Evolutionary conservation across 78 protist species (phyloP), one percentile per base, ranked within the genome.

Genomic region (Polysphondylium violaceum): DNA sequence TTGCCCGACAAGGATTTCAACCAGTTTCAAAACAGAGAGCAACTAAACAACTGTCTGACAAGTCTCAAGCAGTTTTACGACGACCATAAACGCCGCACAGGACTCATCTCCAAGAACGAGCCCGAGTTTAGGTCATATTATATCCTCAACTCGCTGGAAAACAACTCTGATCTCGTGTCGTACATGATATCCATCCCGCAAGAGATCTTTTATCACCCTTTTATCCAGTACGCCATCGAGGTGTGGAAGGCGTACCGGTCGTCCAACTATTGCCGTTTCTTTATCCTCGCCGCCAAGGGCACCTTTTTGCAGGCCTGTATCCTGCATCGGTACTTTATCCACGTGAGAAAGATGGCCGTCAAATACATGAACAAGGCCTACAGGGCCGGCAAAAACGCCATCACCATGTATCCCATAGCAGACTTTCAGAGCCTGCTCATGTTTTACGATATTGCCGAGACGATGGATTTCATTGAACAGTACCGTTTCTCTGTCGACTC

Each of bases 201-300:
- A 38, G 23, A 44, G 4, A 50, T 83, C 16, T 21, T 31, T 9
- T 58, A 67, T 12, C 91, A 83, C 29, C 91, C 91, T 3, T 69
- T 69, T 53, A 69, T 83, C 38, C 60, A 51, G 41, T 83, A 71
- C n/a, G 91, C 79, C 0, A 33, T 83, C 5, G 91, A 83, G 16
- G 79, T 83, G 6, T 83, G 81, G 79, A 83, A 83, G 25, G 77
- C 91, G 1, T 83, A 55, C 58, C 31, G 75, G n/a, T 35, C 56
- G 17, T 47, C 55, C 11, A 83, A 83, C 47, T 83, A 83, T 43
- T 31, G 76, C 31, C 19, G 75, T 14, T 83, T 83, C 73, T 83
- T 83, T 41, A 69, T 31, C 38, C 44, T 83, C 35, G 55, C 51
- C 1, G 19, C 31, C 8, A 35, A 60, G 0, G 79, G 91, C 0